phyloP scores from a whole-genome alignment of 345 rosid species.

The Hypericum androsaemum region DNA sequence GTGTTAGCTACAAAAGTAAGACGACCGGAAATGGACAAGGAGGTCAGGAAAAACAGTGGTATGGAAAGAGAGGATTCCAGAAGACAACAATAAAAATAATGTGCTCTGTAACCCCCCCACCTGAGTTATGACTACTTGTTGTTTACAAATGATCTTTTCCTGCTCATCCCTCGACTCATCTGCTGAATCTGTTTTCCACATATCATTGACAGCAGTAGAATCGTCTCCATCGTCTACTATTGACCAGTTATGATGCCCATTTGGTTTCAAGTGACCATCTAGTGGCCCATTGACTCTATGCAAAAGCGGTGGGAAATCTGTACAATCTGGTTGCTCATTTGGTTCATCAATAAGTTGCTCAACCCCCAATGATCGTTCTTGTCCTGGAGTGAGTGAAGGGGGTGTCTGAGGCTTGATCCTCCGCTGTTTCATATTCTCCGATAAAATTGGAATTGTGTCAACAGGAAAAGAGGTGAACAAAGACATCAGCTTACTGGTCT shows the following conservation, averaged over 20 bases:
- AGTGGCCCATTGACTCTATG: no score
- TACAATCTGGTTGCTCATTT: conserved; percentile 17
- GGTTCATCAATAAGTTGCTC: conserved; percentile 10
- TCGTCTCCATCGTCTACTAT: conserved; percentile 22
- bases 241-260: conserved; percentile 14
- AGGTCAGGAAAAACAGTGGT: not conserved
- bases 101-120: conserved; percentile 2
- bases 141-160: conserved; percentile 16
- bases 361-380: conserved; percentile 13
- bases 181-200: conserved; percentile 13
- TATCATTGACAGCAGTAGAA: conserved; percentile 20
- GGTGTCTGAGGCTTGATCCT: conserved; percentile 14
- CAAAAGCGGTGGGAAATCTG: conserved; percentile 15
- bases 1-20: conserved; percentile 11
- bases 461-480: conserved; percentile 11
- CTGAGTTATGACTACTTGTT: conserved; percentile 12
- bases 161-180: no score
- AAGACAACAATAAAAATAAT: not conserved
- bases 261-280: no score
- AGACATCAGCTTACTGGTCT: conserved; percentile 15
- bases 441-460: conserved; percentile 26
- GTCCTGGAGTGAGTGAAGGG: conserved; percentile 23
- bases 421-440: conserved; percentile 13
- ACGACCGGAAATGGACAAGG: not conserved
- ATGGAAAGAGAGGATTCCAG: not conserved